Evolutionary conservation across 2,329 filamentous ascomycete species (phyloP).

Genomic region (Arthrobotrys sphaeroides): DNA sequence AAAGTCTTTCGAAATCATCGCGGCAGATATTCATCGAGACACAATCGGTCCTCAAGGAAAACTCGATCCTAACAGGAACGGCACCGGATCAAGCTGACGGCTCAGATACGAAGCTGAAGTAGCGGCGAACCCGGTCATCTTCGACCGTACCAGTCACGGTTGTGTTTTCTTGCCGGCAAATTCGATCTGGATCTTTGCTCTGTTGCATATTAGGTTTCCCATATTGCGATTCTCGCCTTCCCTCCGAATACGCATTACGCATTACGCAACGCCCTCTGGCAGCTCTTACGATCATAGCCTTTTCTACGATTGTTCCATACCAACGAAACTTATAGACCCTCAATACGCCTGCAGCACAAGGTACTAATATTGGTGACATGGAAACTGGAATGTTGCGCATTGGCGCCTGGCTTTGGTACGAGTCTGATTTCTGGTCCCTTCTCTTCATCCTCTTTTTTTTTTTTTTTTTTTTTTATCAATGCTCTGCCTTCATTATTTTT

Average conservation of each 20-base stretch:
- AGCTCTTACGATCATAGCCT: slow-evolving; percentile 22
- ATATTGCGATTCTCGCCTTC: slow-evolving; percentile 30
- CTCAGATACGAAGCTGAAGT: slow-evolving; percentile 3
- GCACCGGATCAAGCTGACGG: slow-evolving; percentile 20
- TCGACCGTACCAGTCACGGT: slow-evolving; percentile 21
- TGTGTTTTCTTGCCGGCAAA: slow-evolving; percentile 32
- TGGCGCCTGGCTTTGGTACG: slow-evolving; percentile 53
- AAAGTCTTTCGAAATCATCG: slow-evolving; percentile 36
- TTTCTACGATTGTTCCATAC: slow-evolving; percentile 28
- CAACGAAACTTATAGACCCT: slow-evolving; percentile 23
- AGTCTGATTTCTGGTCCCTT: slow-evolving; percentile 16
- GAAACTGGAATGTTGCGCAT: slow-evolving; percentile 54
- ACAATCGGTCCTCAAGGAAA: slow-evolving; percentile 44
- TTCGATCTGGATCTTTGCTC: slow-evolving; percentile 30
- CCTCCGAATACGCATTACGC: slow-evolving; percentile 40
- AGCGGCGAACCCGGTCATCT: slow-evolving; percentile 1
- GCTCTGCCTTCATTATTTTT: not conserved
- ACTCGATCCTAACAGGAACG: slow-evolving; percentile 17
- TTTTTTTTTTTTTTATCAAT: slow-evolving; percentile 18
- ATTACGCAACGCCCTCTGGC: slow-evolving; percentile 46
- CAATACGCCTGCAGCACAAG: slow-evolving; percentile 32
- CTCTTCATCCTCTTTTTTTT: not conserved
- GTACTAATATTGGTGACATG: slow-evolving; percentile 46
- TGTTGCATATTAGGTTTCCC: slow-evolving; percentile 37
- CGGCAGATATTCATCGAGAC: slow-evolving; percentile 13